Evolutionary conservation across 2,329 filamentous ascomycete species (phyloP).

Genomic region (Hypoxylon sp.): DNA sequence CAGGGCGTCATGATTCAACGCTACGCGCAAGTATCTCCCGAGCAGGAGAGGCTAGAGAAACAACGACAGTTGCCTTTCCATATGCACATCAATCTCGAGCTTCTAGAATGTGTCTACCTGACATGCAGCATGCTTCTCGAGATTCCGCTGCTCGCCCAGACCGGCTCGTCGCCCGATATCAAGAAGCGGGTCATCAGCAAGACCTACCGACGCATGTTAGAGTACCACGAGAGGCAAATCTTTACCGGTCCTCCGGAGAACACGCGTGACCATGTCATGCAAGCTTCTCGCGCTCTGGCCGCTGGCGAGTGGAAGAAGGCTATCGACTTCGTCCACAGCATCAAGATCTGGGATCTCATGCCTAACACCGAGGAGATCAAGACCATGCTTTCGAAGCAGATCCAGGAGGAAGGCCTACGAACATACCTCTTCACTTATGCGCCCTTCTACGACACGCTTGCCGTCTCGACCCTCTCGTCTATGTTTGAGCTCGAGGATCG

Average conservation of each 20-base stretch:
- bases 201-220: conserved; percentile 98
- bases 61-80: conserved; percentile 98
- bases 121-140: conserved; percentile 99
- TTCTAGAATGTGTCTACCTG: conserved; percentile 97
- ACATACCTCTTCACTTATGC: conserved; percentile 99
- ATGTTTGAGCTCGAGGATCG: conserved; percentile 95
- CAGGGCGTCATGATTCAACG: conserved; percentile 99
- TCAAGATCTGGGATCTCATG: conserved; percentile 99
- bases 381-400: conserved; percentile 95
- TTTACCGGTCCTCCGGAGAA: conserved; percentile 99
- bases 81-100: conserved; percentile 99
- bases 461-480: conserved; percentile 80
- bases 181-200: conserved; percentile 99
- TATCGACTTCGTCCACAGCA: conserved; percentile 90
- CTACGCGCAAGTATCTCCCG: conserved; percentile 93
- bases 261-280: conserved; percentile 98
- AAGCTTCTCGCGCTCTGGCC: conserved; percentile 95
- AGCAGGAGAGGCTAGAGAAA: conserved; percentile 96
- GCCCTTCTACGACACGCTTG: conserved; percentile 97
- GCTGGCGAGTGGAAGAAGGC: conserved; percentile 99
- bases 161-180: conserved; percentile 93
- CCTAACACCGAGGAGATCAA: conserved; percentile 93
- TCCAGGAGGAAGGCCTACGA: conserved; percentile 96
- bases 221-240: conserved; percentile 99
- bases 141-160: conserved; percentile 95